Evolutionary conservation across 371 early-diverging fungal genomes (phyloP).

Genomic region (Synchytrium microbalum): DNA sequence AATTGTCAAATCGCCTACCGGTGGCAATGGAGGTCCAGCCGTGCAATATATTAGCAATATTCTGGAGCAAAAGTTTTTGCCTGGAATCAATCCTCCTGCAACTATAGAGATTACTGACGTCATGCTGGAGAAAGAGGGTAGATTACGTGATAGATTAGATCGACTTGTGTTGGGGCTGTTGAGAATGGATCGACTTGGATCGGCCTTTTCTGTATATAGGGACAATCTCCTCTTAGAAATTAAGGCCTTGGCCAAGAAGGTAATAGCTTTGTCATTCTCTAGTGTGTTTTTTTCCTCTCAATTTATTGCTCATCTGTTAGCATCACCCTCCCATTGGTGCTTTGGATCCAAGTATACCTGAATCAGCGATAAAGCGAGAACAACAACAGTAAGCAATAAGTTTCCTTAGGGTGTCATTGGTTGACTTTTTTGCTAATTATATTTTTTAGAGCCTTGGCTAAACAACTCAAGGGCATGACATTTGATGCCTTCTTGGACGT

Average conservation of each 20-base stretch:
- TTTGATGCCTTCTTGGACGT: constrained; percentile 73
- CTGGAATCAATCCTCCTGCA: not conserved
- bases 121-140: constrained; percentile 31
- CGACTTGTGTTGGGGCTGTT: constrained; percentile 69
- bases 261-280: constrained; percentile 23
- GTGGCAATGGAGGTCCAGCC: too few relatives aligned
- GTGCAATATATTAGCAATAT: constrained; percentile 27
- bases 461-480: constrained; percentile 52
- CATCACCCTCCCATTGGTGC: constrained; percentile 35
- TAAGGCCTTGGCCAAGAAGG: constrained; percentile 64
- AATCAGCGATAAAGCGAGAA: constrained; percentile 30
- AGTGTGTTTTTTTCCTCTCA: constrained; percentile 8
- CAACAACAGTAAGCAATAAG: constrained; percentile 31
- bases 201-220: constrained; percentile 61
- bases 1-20: constrained; percentile 14
- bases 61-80: constrained; percentile 5
- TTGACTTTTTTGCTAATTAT: too few relatives aligned
- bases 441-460: constrained; percentile 24
- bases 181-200: constrained; percentile 55
- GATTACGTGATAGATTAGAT: constrained; percentile 47
- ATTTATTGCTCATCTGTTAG: constrained; percentile 13
- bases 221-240: constrained; percentile 65
- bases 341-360: constrained; percentile 13
- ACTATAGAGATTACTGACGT: too few relatives aligned
- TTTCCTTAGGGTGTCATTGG: too few relatives aligned